Conservation (phyloP, 768 basidiomycete genomes). For the Xanthoconium stramineum region DNA sequence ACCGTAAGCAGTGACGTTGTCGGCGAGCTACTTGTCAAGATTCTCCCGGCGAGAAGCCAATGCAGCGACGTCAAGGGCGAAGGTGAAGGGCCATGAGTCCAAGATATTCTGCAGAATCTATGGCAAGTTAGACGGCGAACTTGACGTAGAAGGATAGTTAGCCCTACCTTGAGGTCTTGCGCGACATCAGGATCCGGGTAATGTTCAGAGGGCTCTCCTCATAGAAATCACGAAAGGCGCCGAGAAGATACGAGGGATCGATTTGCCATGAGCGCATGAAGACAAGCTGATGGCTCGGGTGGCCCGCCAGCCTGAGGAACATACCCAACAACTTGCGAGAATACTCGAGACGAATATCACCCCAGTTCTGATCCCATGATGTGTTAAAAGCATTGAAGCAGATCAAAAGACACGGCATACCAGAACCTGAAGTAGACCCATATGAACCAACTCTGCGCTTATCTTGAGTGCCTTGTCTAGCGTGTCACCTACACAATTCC, state of each 20-base stretch:
- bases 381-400: not conserved
- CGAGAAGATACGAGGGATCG: constrained; percentile 79
- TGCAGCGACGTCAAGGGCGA: constrained; percentile 92
- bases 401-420: constrained; percentile 45
- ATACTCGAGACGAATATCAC: constrained; percentile 83
- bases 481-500: constrained; percentile 81
- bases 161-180: constrained; percentile 81
- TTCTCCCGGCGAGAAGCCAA: constrained; percentile 92
- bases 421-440: constrained; percentile 87
- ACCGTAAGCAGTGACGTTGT: constrained; percentile 79
- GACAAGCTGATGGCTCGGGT: constrained; percentile 93
- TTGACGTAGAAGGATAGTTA: not conserved
- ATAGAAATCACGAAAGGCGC: constrained; percentile 90
- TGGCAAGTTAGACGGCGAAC: constrained; percentile 1
- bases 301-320: constrained; percentile 89
- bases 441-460: constrained; percentile 90
- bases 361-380: constrained; percentile 74
- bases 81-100: constrained; percentile 82
- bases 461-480: constrained; percentile 91
- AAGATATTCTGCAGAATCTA: constrained; percentile 92
- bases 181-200: constrained; percentile 90
- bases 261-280: constrained; percentile 97
- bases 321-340: constrained; percentile 79
- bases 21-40: constrained; percentile 93
- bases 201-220: constrained; percentile 90